A percentile compares a stretch with the other conserved stretches of the same genome.
Evolutionary conservation across 106 monocot species (phyloP).

Genomic region (Allium cepa): DNA sequence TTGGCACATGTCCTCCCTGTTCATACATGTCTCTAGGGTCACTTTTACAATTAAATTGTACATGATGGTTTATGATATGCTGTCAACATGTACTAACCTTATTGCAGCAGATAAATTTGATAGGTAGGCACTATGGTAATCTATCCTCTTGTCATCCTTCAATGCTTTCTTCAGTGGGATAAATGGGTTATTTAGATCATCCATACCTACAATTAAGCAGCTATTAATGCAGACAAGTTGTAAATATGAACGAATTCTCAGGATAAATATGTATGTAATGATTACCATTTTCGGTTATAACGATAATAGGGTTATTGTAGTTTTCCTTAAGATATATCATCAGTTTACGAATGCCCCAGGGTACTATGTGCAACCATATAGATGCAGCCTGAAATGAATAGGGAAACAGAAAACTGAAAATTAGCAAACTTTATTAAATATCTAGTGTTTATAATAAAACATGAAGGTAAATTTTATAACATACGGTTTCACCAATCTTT

Average conservation of each 20-base stretch:
- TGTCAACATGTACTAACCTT: conserved; percentile 16
- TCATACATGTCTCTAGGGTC: background rate
- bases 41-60: background rate
- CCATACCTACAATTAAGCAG: conserved; percentile 36
- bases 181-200: conserved; percentile 48
- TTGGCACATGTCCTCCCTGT: conserved; percentile 61
- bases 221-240: background rate
- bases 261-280: too few species aligned
- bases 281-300: conserved; percentile 80
- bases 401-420: background rate
- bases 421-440: background rate
- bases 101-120: conserved; percentile 47
- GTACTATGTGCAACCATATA: conserved; percentile 61
- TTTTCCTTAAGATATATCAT: conserved; percentile 62
- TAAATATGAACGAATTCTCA: too few species aligned
- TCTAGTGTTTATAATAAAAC: background rate
- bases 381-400: conserved; percentile 42
- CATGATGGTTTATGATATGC: background rate
- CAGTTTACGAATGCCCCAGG: conserved; percentile 71
- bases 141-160: conserved; percentile 59
- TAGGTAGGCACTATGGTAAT: conserved; percentile 60
- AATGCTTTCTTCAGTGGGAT: conserved; percentile 25
- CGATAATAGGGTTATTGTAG: conserved; percentile 34
- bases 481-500: conserved; percentile 59
- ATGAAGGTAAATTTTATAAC: background rate